These are phyloP conservation scores for Candida endomychidarum DNA, from an alignment of 805 yeast genomes.

Conservation along the genomic window DNA sequence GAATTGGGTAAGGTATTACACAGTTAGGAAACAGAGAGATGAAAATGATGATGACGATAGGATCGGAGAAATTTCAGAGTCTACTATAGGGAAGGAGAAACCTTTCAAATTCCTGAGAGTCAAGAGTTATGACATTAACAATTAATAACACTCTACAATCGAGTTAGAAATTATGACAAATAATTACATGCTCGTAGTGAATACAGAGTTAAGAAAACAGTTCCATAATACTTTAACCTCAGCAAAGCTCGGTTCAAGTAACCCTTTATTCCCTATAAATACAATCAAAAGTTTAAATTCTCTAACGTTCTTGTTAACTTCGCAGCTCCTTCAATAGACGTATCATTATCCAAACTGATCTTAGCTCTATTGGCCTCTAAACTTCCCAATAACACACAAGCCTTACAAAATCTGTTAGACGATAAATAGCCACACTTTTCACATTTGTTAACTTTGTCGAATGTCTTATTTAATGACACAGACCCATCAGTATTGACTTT, in stretches of 20 bases:
- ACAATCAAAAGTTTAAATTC: conserved; percentile 53
- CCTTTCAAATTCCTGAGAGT: conserved; percentile 77
- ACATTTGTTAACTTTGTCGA: conserved; percentile 71
- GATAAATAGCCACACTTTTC: conserved; percentile 90
- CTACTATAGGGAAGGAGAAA: conserved; percentile 69
- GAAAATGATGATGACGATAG: conserved; percentile 43
- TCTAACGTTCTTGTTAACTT: conserved; percentile 61
- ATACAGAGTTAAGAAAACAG: too few relatives aligned
- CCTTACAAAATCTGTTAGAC: conserved; percentile 86
- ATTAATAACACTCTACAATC: not conserved
- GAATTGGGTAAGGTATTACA: conserved; percentile 67
- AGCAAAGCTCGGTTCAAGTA: too few relatives aligned
- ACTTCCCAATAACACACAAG: conserved; percentile 85
- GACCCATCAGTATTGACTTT: conserved; percentile 55
- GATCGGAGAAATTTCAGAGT: conserved; percentile 46
- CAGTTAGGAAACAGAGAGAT: conserved; percentile 42
- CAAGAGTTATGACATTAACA: conserved; percentile 25
- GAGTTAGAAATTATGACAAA: too few relatives aligned
- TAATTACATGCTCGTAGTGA: too few relatives aligned
- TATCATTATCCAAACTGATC: conserved; percentile 52
- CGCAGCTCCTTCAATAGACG: conserved; percentile 63
- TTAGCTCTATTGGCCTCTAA: conserved; percentile 75
- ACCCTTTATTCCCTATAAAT: not conserved
- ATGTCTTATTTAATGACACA: conserved; percentile 42
- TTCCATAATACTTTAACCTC: too few relatives aligned